Base-by-base conservation (phyloP, 805 yeast genomes). In the Candida saitoana region DNA sequence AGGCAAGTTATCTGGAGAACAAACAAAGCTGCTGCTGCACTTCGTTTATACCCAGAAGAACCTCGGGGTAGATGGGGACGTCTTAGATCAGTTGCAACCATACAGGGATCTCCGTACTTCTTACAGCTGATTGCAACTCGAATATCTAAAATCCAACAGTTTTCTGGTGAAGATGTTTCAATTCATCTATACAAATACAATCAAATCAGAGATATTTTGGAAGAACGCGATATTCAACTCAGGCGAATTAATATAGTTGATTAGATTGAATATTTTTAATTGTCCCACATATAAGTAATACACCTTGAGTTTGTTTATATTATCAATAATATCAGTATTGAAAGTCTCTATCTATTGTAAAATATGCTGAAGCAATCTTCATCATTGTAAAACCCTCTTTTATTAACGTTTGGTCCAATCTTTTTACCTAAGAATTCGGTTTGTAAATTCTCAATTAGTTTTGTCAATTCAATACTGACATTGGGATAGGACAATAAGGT, bases 401-500 rank as follows among this genome's bases (percentile, higher is more conserved):
- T 34, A n/a, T 5, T 5, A 5, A 7, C 18, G 12, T n/a, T 5
- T 22, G 38, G 38, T 4, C 38, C 38, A 36, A 36, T 36, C 19
- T 36, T 24, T 12, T 24, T 12, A n/a, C 38, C 38, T 15, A 24
- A n/a, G 18, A 24, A 22, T 11, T 22, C 31, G 3, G 17, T 24
- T 7, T 20, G 9, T 12, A 24, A 22, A 8, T 14, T 14, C 11
- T n/a, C n/a, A 4, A 18, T 18, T n/a, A 36, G 11, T 5, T 36
- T 31, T 19, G 24, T 14, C 24, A 33, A 27, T 24, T 15, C 24
- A 16, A 24, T 14, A 18, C 11, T 12, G 18, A 32, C 41, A 69
- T 64, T 42, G 67, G 59, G 50, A 65, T 56, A 54, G 64, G 79
- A 43, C 71, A 84, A 34, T 65, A 63, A 57, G 52, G 65, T 9